Percentiles rank a stretch among this genome's conserved stretches.
phyloP scores from a whole-genome alignment of 108 stramenopile species.

The Cylindrotheca closterium region DNA sequence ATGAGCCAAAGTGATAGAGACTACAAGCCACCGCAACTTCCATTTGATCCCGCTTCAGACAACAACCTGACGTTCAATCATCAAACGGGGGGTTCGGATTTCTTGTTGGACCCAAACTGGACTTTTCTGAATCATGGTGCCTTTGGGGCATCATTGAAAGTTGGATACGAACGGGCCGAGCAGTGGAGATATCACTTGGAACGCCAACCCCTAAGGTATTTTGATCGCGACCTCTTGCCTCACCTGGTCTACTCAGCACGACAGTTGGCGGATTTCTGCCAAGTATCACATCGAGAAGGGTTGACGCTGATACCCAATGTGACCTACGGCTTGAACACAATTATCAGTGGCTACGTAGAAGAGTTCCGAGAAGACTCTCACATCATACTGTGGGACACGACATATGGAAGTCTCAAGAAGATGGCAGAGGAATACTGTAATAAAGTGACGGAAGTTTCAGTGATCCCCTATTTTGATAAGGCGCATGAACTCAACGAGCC shows the following conservation, averaged over 20 bases:
- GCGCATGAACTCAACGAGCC: not conserved
- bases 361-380: slow-evolving; percentile 17
- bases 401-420: slow-evolving; percentile 75
- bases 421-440: slow-evolving; percentile 54
- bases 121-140: slow-evolving; percentile 50
- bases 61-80: not conserved
- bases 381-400: slow-evolving; percentile 68
- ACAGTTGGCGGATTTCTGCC: slow-evolving; percentile 49
- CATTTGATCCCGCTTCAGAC: slow-evolving; percentile 31
- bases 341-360: slow-evolving; percentile 55
- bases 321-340: slow-evolving; percentile 65
- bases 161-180: slow-evolving; percentile 55
- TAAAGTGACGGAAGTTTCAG: slow-evolving; percentile 58
- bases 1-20: slow-evolving; percentile 36
- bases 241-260: slow-evolving; percentile 60
- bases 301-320: slow-evolving; percentile 42
- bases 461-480: slow-evolving; percentile 28
- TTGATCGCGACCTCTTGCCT: slow-evolving; percentile 70
- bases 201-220: slow-evolving; percentile 68
- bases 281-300: slow-evolving; percentile 13
- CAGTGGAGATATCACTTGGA: slow-evolving; percentile 65
- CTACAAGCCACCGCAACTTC: slow-evolving; percentile 49
- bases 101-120: slow-evolving; percentile 56
- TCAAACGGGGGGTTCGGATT: slow-evolving; percentile 23
- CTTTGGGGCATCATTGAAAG: slow-evolving; percentile 60